Base-by-base conservation (phyloP, 2,329 filamentous ascomycete species). In the Grosmannia serpens region DNA sequence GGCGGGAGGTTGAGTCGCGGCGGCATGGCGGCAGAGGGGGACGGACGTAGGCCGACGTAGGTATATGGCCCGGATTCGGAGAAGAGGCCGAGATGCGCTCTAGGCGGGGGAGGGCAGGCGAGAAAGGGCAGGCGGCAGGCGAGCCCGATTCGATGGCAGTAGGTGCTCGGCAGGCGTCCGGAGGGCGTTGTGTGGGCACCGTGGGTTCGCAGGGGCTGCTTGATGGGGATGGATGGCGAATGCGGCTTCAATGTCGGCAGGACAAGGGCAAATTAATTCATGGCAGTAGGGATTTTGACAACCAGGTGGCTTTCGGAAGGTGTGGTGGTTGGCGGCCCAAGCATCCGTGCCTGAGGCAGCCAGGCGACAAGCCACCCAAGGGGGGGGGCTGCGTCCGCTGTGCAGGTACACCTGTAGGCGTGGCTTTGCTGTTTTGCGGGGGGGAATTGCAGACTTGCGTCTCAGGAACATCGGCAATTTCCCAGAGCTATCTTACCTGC, bases 1-100 rank as follows among this genome's bases (percentile, higher is more conserved):
- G 94, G 92, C 61, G 94, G 94, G 63, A 97, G 86, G 69, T 95
- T 96, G 74, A 96, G 81, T 77, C 92, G 86, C 57, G 86, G 80
- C 67, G 88, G 81, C 90, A 95, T 87, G 69, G 67, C 73, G 72
- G 66, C 57, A 50, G 61, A 56, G 57, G 55, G 51, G 31, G 49
- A 26, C 7, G 20, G 24, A 8, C 11, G 35, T 24, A 35, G 15
- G n/a, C 44, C n/a, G n/a, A n/a, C n/a, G n/a, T n/a, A n/a, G n/a
- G n/a, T n/a, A n/a, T n/a, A n/a, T n/a, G n/a, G n/a, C n/a, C n/a
- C n/a, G n/a, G n/a, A 38, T 38, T 15, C 6, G 20, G 49, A n/a
- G 27, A 27, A 6, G 44, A 38, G 31, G 17, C 6, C 8, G 27
- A 38, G 35, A 17, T 38, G 35, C 35, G 35, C 35, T 38, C 35